These are phyloP conservation scores for Trichophyton equinum DNA, from an alignment of 2,329 filamentous ascomycete genomes.

Conservation along the genomic window DNA sequence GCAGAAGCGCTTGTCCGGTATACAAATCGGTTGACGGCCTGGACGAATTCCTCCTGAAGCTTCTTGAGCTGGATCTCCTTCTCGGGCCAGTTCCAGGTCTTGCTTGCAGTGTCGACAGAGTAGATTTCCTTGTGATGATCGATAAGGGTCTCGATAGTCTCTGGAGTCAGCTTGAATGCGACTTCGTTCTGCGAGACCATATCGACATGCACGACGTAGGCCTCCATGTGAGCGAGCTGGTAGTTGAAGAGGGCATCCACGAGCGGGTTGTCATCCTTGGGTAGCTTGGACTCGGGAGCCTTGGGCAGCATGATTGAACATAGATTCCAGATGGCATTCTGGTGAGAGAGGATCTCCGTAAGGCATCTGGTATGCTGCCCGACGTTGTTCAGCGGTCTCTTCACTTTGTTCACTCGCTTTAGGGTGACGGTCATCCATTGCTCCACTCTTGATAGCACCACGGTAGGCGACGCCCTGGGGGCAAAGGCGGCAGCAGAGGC, in stretches of 20 bases:
- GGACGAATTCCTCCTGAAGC: slow-evolving; percentile 89
- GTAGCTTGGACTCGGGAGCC: slow-evolving; percentile 71
- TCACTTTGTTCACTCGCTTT: slow-evolving; percentile 92
- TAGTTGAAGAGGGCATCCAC: slow-evolving; percentile 86
- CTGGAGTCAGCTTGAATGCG: slow-evolving; percentile 90
- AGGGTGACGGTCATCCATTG: slow-evolving; percentile 93
- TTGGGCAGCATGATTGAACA: slow-evolving; percentile 88
- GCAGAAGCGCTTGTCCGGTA: slow-evolving; percentile 80
- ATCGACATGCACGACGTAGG: slow-evolving; percentile 97
- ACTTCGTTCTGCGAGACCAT: slow-evolving; percentile 97
- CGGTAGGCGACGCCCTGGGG: slow-evolving; percentile 82
- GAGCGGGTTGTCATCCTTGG: slow-evolving; percentile 67
- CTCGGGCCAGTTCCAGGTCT: slow-evolving; percentile 87
- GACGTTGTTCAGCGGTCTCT: slow-evolving; percentile 93
- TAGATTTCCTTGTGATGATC: slow-evolving; percentile 95
- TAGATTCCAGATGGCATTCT: slow-evolving; percentile 87
- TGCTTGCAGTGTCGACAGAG: slow-evolving; percentile 77
- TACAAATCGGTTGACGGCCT: slow-evolving; percentile 94
- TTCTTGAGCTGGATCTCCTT: slow-evolving; percentile 96
- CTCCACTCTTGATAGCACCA: slow-evolving; percentile 87
- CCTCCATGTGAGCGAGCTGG: slow-evolving; percentile 84
- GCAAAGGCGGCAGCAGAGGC: slow-evolving; percentile 95
- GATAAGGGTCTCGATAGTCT: slow-evolving; percentile 84
- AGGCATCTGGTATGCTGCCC: slow-evolving; percentile 91
- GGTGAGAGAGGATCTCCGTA: slow-evolving; percentile 80